Conservation (phyloP, 2,329 filamentous ascomycete genomes). For the Fusarium liriodendri region DNA sequence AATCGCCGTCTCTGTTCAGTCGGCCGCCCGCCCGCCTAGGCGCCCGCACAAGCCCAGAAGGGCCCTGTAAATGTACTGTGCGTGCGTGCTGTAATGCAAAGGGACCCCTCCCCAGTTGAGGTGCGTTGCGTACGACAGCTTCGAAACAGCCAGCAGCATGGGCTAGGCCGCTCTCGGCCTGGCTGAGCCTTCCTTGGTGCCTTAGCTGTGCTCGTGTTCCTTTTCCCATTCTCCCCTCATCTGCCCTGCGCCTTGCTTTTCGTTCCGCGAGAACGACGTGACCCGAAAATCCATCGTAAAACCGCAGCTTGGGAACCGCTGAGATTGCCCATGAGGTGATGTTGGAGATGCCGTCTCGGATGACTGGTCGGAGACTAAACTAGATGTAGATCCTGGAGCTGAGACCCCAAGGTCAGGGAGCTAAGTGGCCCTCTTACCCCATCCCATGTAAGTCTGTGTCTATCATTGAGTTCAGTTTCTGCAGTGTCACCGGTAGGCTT, state of each 20-base stretch:
- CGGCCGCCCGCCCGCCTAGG: conserved; percentile 38
- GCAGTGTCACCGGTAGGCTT: background rate
- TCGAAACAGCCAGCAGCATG: conserved; percentile 6
- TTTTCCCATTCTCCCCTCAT: background rate
- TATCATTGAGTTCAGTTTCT: background rate
- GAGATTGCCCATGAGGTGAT: background rate
- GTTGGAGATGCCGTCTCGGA: background rate
- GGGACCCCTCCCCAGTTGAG: background rate
- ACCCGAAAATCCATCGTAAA: background rate
- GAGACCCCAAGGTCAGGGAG: background rate
- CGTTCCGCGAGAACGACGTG: background rate
- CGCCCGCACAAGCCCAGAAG: conserved; percentile 15
- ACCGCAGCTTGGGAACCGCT: background rate
- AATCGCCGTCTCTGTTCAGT: conserved; percentile 37
- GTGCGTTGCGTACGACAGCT: background rate
- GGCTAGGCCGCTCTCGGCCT: conserved; percentile 9
- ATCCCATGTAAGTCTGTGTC: background rate
- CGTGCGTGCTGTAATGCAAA: background rate
- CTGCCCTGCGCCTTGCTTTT: background rate
- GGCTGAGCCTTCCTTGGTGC: conserved; percentile 4
- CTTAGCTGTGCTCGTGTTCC: conserved; percentile 1
- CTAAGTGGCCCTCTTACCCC: background rate
- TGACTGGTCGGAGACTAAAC: background rate
- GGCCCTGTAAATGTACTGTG: conserved; percentile 4
- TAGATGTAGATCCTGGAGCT: background rate